Conservation (phyloP, 2,329 filamentous ascomycete genomes). For the Ophiocordyceps camponoti-floridani region DNA sequence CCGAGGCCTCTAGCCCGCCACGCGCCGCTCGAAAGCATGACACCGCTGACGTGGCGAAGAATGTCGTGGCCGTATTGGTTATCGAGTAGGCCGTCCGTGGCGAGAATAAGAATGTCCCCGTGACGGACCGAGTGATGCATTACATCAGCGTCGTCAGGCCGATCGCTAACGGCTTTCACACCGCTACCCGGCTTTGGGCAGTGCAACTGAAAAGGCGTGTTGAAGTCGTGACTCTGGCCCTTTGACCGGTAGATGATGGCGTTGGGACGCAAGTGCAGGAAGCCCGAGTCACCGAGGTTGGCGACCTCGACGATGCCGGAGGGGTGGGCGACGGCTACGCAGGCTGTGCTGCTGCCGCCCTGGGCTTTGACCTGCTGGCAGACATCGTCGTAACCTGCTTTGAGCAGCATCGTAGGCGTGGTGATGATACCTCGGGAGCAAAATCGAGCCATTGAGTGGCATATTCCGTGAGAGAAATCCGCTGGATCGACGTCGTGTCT, state of each 20-base stretch:
- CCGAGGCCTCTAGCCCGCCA: background rate
- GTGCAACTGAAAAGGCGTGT: background rate
- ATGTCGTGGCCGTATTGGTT: background rate
- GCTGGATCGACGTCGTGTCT: background rate
- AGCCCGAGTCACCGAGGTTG: background rate
- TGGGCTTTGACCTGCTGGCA: background rate
- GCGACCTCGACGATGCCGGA: background rate
- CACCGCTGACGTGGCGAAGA: background rate
- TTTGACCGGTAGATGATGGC: background rate
- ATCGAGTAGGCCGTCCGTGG: background rate
- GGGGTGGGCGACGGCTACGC: background rate
- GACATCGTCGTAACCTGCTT: background rate
- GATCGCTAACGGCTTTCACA: background rate
- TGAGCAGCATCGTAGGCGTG: background rate
- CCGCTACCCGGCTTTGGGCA: background rate
- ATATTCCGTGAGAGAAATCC: background rate
- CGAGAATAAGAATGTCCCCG: background rate
- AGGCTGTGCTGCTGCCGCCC: background rate
- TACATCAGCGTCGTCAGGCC: background rate
- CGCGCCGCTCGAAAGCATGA: background rate
- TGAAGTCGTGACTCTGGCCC: background rate
- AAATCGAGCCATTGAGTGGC: background rate
- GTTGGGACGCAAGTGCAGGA: background rate
- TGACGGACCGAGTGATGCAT: background rate
- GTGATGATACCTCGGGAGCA: background rate